phyloP scores from a whole-genome alignment of 2,329 filamentous ascomycete species.

The Neopestalotiopsis sp. region DNA sequence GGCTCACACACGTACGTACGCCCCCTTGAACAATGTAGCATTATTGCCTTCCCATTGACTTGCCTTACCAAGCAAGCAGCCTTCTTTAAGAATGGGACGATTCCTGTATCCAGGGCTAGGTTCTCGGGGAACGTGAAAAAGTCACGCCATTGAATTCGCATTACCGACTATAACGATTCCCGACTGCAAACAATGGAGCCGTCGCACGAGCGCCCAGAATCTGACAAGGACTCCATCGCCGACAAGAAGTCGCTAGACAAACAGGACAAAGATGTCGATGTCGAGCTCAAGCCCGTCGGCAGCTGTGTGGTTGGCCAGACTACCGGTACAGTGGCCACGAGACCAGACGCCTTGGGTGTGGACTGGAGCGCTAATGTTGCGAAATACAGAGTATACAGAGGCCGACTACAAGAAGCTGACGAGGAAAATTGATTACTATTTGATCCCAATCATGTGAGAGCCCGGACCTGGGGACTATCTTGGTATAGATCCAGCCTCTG shows the following conservation, averaged over 20 bases:
- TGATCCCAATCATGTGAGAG: slow-evolving; percentile 36
- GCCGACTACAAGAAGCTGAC: slow-evolving; percentile 32
- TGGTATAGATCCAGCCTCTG: neutral
- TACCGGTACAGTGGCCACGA: neutral
- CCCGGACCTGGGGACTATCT: neutral
- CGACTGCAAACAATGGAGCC: neutral
- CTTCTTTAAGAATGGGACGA: neutral
- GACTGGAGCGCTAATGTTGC: neutral
- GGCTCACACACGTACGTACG: neutral
- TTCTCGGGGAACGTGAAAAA: neutral
- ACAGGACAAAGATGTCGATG: neutral
- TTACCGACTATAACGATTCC: neutral
- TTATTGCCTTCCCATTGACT: no score
- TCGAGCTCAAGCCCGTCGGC: neutral
- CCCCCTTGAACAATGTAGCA: neutral
- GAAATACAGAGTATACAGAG: slow-evolving; percentile 19
- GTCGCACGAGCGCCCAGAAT: neutral
- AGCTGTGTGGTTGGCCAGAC: neutral
- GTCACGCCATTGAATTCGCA: neutral
- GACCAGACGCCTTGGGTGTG: neutral
- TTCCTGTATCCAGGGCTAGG: neutral
- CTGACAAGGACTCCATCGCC: neutral
- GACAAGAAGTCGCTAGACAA: neutral
- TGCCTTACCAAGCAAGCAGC: no score
- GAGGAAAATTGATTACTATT: slow-evolving; percentile 36